phyloP scores from a whole-genome alignment of 768 basidiomycete genomes.

The Cytidiella melzeri region DNA sequence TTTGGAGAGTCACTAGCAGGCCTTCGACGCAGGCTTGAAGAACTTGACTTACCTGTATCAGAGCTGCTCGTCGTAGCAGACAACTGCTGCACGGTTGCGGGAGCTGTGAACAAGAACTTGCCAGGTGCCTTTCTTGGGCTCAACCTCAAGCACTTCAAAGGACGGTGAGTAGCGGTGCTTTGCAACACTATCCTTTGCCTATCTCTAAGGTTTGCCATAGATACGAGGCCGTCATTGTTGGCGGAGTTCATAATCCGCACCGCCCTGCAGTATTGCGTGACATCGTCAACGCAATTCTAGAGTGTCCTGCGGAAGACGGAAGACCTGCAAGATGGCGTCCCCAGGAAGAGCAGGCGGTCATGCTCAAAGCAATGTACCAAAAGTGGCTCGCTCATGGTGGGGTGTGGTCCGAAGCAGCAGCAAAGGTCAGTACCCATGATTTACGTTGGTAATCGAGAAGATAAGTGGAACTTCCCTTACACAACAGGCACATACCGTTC shows the following conservation, averaged over 20 bases:
- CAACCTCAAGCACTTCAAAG: not conserved
- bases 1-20: slow-evolving; percentile 11
- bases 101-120: not conserved
- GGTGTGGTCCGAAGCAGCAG: slow-evolving; percentile 12
- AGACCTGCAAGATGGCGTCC: not conserved
- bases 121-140: not conserved
- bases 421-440: slow-evolving; percentile 17
- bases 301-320: slow-evolving; percentile 2
- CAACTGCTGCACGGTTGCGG: slow-evolving; percentile 18
- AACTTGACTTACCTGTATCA: not conserved
- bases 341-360: not conserved
- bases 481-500: slow-evolving; percentile 21
- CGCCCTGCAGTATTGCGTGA: not conserved
- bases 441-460: too few species aligned
- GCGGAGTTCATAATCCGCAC: not conserved
- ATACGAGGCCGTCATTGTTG: not conserved
- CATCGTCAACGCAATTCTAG: not conserved
- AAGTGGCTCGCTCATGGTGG: not conserved
- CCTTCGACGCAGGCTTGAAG: slow-evolving; percentile 4
- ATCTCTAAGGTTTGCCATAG: too few species aligned
- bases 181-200: too few species aligned
- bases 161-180: not conserved
- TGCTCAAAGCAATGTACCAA: not conserved
- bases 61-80: slow-evolving; percentile 14
- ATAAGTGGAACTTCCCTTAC: too few species aligned